Conservation (phyloP, 441 rosid species). For the Gossypium lobatum region DNA sequence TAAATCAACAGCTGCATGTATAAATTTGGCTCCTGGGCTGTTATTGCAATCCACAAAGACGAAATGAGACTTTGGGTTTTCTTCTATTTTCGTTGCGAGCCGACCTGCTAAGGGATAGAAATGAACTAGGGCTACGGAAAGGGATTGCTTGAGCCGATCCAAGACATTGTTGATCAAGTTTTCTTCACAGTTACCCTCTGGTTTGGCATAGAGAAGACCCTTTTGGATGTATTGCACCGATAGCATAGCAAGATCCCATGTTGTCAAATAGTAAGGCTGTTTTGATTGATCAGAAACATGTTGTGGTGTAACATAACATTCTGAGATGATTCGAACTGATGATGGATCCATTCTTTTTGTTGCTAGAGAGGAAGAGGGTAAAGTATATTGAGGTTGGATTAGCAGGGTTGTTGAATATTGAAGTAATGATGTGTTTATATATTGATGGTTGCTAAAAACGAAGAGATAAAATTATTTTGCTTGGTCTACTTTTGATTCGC, state of each 20-base stretch:
- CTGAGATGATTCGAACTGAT: too few species aligned
- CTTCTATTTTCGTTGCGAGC: slow-evolving; percentile 22
- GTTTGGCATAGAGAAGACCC: too few species aligned
- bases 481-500: background rate
- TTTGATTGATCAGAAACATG: slow-evolving; percentile 27
- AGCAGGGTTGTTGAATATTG: slow-evolving; percentile 23
- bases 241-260: slow-evolving; percentile 61
- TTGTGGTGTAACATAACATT: background rate
- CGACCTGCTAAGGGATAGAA: slow-evolving; percentile 76
- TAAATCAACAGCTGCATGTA: too few species aligned
- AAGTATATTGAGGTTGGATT: slow-evolving; percentile 36
- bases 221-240: slow-evolving; percentile 52
- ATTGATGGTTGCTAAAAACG: background rate
- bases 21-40: too few species aligned
- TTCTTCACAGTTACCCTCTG: too few species aligned
- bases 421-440: too few species aligned
- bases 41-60: too few species aligned
- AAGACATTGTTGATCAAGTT: too few species aligned
- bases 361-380: slow-evolving; percentile 18
- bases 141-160: too few species aligned
- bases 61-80: slow-evolving; percentile 28
- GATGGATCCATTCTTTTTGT: too few species aligned
- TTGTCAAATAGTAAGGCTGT: slow-evolving; percentile 37
- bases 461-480: background rate
- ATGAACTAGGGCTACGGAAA: slow-evolving; percentile 21